Base-by-base conservation (phyloP, 352 stramenopile species). In the Blastocystis sp. region DNA sequence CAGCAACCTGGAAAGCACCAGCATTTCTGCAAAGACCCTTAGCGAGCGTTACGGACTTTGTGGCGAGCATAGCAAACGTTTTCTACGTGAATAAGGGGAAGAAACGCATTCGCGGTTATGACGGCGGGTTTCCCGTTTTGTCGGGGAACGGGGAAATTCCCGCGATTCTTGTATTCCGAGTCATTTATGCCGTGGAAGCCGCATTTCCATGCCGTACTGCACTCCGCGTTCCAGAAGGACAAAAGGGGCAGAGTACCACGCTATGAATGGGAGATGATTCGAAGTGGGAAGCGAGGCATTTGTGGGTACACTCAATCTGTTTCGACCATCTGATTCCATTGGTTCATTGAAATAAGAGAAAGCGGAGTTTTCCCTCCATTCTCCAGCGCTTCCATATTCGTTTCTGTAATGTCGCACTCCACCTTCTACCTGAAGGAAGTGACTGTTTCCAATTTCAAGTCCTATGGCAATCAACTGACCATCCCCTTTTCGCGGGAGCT, bases 361-460 rank as follows among this genome's bases (percentile, higher is more conserved):
- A 23, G 2, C 56, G 2, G 56, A 23, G 23, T n/a, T 69, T 62
- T 79, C 69, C 69, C 69, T 79, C 69, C 69, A 79, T 64, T 9
- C 28, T 34, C 28, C 28, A 34, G 28, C 28, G 28, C 28, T 64
- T 11, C 11, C 1, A 45, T 77, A 62, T 1, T 17, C 11, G n/a
- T 38, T 34, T 40, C 19, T 77, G 21, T 23, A 0, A 41, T 69
- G 17, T 38, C 34, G 62, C 7, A 69, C 9, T 64, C 5, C 4
- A 79, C 19, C n/a, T 79, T n/a, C 43, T 41, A 62, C 43, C 21
- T 79, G 1, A 52, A 79, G 69, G 17, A 45, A n/a, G 52, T 79
- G 0, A 41, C 69, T 17, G 52, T 79, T 7, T 60, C 34, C 23
- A 43, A 53, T 62, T 79, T 79, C 52, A 79, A 79, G 43, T 79